Base-by-base conservation (phyloP, 257 asterid genomes). In the Mitragyna speciosa region DNA sequence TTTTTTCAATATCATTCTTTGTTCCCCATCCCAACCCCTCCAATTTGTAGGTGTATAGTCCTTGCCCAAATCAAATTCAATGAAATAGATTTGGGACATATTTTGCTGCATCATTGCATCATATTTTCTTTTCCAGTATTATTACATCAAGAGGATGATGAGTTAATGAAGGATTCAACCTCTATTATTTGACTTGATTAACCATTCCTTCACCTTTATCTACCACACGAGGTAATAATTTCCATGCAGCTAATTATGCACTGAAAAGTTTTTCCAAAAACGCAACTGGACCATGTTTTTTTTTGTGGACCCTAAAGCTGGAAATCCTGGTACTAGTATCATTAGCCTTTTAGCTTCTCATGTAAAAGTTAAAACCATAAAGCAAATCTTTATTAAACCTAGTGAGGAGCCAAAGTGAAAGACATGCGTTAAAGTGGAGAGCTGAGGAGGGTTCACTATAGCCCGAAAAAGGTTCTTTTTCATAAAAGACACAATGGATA, bases 261-360 rank as follows among this genome's bases (percentile, higher is more conserved):
- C n/a, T 36, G 72, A 67, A 31, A 31, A 16, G 26, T 67, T 17
- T 14, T 1, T 12, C 41, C 9, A 64, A 12, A 31, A 15, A 31
- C 15, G 47, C 12, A 31, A 1, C 28, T 12, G 0, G 41, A 17
- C 41, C 70, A 12, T 28, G 70, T 30, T 58, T 72, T 30, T 58
- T 72, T 43, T 22, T 20, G 67, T 33, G 52, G 77, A 20, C 78
- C 67, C 20, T 24, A 30, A 51, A 8, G 70, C 39, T 11, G 41
- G 45, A 31, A 49, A 33, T 74, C 12, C 26, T 43, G 4, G 17
- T 45, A n/a, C 56, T 39, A 5, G 28, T 15, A 76, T 76, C 63
- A 76, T 63, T 43, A 63, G 59, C 79, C 71, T 26, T 75, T 76
- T 76, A n/a, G 11, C 49, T 63, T 33, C 41, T 36, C 4, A 61